Percentiles rank a stretch among this genome's conserved stretches.
These are phyloP conservation scores for Penicillium odoratum DNA, from an alignment of 495 filamentous ascomycete species.

Conservation along the genomic window DNA sequence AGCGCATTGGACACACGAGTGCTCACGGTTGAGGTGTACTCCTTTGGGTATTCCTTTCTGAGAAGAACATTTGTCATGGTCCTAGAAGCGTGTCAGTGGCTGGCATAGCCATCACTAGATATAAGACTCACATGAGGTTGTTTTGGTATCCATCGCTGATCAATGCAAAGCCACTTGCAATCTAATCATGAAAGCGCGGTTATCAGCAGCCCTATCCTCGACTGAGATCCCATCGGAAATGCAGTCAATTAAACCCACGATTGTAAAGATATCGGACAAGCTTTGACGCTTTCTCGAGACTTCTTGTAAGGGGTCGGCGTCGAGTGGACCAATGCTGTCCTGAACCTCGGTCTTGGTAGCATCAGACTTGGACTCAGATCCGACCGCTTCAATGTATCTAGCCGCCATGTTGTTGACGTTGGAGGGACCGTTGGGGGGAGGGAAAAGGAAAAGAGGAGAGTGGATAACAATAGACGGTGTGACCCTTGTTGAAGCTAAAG, in stretches of 20 bases:
- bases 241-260: slow-evolving; percentile 25
- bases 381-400: not conserved
- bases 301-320: slow-evolving; percentile 22
- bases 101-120: not conserved
- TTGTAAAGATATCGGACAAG: slow-evolving; percentile 48
- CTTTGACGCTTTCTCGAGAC: slow-evolving; percentile 39
- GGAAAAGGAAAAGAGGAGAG: not conserved
- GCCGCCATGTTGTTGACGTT: not conserved
- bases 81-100: slow-evolving; percentile 10
- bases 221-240: not conserved
- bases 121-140: slow-evolving; percentile 43
- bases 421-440: not conserved
- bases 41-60: slow-evolving; percentile 44
- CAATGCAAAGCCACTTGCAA: slow-evolving; percentile 49
- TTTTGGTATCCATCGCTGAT: slow-evolving; percentile 58
- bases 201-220: not conserved
- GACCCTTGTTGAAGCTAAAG: not conserved
- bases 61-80: slow-evolving; percentile 55
- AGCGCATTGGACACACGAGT: slow-evolving; percentile 56
- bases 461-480: not conserved
- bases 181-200: slow-evolving; percentile 13
- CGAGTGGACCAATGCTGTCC: not conserved
- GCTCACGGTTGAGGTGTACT: slow-evolving; percentile 45
- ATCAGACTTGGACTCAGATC: not conserved
- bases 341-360: slow-evolving; percentile 4